Base-by-base conservation (phyloP, 2,329 filamentous ascomycete species). In the Bisporella sp. region DNA sequence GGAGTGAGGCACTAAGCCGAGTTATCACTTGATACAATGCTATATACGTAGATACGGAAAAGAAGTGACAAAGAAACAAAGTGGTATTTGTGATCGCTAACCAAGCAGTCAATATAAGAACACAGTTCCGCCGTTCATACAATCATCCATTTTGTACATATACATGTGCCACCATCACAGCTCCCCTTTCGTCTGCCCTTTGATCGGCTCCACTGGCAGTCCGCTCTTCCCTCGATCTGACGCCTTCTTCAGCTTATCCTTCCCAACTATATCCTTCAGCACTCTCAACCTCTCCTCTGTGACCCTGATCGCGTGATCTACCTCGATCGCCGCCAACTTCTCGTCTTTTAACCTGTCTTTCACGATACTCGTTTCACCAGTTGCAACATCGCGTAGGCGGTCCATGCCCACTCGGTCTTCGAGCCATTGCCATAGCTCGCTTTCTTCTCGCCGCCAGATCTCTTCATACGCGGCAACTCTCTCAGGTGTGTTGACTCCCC, bases 391-490 rank as follows among this genome's bases (percentile, higher is more conserved):
- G 74, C 21, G 89, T 87, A 71, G 95, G 81, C 64, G 93, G 72
- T 2, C 89, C 86, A 91, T 92, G 2, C 60, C 62, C 4, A 64
- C 59, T 29, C 63, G 56, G 44, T 62, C 64, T 46, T 61, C 61
- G 4, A 62, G 55, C 66, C 62, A 65, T 48, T 62, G 54, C 59
- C 66, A 67, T 1, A 68, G 53, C 44, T 68, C 65, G 43, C 64
- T 66, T 37, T 66, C 66, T 54, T 68, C 66, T 47, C 59, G 54
- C 47, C 62, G 57, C 59, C 65, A 99, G 63, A 97, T 86, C 69
- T 96, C 88, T 59, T 97, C 91, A 65, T 96, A 97, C 0, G 88
- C 89, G 2, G 85, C 82, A 12, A 90, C 71, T 5, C 90, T 80
- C 49, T 91, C 82, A 0, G 87, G 78, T 30, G 61, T 59, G 50